Evolutionary conservation across 129 eudicot genomes (phyloP).

Genomic region (Chrysanthemum seticuspe): DNA sequence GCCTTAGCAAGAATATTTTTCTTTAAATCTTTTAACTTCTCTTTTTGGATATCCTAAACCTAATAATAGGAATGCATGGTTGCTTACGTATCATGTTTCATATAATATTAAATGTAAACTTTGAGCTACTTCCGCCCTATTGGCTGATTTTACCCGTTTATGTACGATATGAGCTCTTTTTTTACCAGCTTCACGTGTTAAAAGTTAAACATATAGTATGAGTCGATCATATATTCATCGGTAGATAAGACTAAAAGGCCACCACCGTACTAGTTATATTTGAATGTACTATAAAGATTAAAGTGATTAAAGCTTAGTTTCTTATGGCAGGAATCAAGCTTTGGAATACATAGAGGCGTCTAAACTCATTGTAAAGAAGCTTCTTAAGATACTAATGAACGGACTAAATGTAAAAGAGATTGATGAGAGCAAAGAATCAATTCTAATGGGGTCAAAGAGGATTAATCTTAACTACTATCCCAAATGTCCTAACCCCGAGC

Average conservation of each 20-base stretch:
- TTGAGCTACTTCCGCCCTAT: too few species aligned
- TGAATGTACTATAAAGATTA: neutral
- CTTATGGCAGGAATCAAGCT: constrained; percentile 9
- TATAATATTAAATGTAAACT: too few species aligned
- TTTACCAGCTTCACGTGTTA: too few species aligned
- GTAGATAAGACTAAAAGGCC: neutral
- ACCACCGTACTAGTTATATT: neutral
- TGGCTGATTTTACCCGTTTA: too few species aligned
- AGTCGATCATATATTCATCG: neutral
- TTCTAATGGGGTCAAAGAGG: constrained; percentile 20
- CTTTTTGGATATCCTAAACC: too few species aligned
- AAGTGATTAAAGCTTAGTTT: neutral
- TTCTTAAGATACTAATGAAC: constrained; percentile 2
- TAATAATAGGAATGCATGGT: too few species aligned
- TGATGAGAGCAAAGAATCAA: constrained; percentile 11
- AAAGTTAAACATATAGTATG: too few species aligned
- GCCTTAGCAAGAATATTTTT: neutral
- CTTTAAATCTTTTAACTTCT: too few species aligned
- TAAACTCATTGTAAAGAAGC: neutral
- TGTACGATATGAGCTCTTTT: too few species aligned
- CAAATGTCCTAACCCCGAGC: constrained; percentile 14
- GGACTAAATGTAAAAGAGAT: constrained; percentile 6
- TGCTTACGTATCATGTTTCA: too few species aligned
- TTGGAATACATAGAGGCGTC: neutral
- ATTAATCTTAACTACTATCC: constrained; percentile 17